A percentile compares a stretch with the other conserved stretches of the same genome.
phyloP scores from a whole-genome alignment of 2,329 filamentous ascomycete genomes.

The Colletotrichum sansevieriae region DNA sequence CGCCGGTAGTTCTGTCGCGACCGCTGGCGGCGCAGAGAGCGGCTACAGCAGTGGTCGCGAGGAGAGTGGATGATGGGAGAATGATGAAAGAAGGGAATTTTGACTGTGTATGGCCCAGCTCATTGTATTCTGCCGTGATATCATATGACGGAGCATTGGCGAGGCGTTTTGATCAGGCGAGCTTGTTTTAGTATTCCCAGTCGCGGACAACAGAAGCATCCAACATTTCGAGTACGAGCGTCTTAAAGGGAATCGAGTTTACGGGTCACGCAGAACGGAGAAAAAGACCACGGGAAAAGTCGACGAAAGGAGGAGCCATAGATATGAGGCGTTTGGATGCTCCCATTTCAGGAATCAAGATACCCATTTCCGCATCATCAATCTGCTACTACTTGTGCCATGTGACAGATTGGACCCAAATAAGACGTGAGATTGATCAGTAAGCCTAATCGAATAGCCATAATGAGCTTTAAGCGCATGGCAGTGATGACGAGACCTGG shows the following conservation, averaged over 20 bases:
- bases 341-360: not conserved
- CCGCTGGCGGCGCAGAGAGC: conserved; percentile 55
- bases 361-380: conserved; percentile 14
- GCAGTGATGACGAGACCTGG: too few species aligned
- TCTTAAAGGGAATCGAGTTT: not conserved
- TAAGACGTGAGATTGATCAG: too few species aligned
- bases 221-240: not conserved
- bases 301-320: not conserved
- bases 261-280: not conserved
- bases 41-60: conserved; percentile 54
- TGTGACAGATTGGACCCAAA: too few species aligned
- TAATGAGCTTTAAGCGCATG: too few species aligned
- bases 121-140: not conserved
- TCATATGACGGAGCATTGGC: conserved; percentile 19
- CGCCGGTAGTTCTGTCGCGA: conserved; percentile 55
- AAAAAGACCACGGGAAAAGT: not conserved
- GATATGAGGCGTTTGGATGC: conserved; percentile 7
- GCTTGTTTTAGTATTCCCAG: not conserved
- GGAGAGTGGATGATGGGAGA: conserved; percentile 43
- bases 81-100: not conserved
- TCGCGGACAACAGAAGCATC: not conserved
- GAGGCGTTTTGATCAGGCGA: conserved; percentile 6
- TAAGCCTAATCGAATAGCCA: too few species aligned
- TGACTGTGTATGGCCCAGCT: not conserved
- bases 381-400: too few species aligned